Base-by-base conservation (phyloP, 345 rosid genomes). In the Litchi chinensis region DNA sequence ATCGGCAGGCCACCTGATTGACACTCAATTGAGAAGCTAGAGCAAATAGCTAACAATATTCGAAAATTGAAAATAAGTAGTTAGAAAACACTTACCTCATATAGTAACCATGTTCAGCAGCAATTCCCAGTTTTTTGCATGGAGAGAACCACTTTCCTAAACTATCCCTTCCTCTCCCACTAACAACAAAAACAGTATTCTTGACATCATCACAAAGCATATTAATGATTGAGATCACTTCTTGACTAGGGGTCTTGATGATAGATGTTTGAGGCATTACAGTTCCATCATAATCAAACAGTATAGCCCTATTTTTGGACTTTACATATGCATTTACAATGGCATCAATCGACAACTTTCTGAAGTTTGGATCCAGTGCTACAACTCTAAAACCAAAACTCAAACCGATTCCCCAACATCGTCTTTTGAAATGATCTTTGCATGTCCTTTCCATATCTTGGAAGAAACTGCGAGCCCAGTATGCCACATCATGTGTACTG, bases 361-460 rank as follows among this genome's bases (percentile, higher is more conserved):
- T 82, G 83, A 92, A 92, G 79, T 88, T 92, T 59, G 90, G 90
- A 83, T 92, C 96, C 39, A 92, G 90, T 5, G 93, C 92, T 15
- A 90, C 93, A 65, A 92, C 92, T 86, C 90, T 89, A 69, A 92
- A 92, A 44, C 93, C 96, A 82, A 90, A 92, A 81, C 96, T 82
- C 62, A 91, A 85, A 39, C 95, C 93, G 41, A 91, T 87, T 72
- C 95, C 95, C 96, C 92, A 92, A 79, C 92, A 90, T 1, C 87
- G 85, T 76, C 92, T 86, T 84, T 84, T 87, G 78, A 90, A 92
- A 86, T 92, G 93, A 67, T 92, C 93, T 81, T 79, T 92, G 77
- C 92, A 92, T 2, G 88, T 81, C 86, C 93, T 89, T 80, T 92
- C 93, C 91, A 92, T 76, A 77, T 92, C 96, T 73, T 89, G 93